Percentiles rank a stretch among this genome's conserved stretches.
phyloP scores from a whole-genome alignment of 2,329 filamentous ascomycete genomes.

The Colletotrichum somersetense region DNA sequence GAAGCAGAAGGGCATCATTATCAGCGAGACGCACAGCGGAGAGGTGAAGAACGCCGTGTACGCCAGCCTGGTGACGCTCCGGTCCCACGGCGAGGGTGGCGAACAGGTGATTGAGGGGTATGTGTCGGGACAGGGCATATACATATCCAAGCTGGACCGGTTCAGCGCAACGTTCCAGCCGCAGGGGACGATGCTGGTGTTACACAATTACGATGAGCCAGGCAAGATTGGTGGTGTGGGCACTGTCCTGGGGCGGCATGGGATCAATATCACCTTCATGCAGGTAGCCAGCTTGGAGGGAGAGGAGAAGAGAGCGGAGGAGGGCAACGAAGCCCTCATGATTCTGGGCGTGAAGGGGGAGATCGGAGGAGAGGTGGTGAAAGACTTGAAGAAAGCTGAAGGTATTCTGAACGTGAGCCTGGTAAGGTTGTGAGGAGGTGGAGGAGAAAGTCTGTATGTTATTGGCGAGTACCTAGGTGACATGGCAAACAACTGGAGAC shows the following conservation, averaged over 20 bases:
- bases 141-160: slow-evolving; percentile 79
- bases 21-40: slow-evolving; percentile 78
- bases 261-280: slow-evolving; percentile 87
- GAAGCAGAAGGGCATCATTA: slow-evolving; percentile 79
- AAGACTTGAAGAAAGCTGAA: slow-evolving; percentile 61
- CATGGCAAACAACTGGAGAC: slow-evolving; percentile 10
- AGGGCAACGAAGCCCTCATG: slow-evolving; percentile 80
- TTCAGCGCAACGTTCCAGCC: slow-evolving; percentile 82
- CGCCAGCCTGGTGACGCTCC: slow-evolving; percentile 77
- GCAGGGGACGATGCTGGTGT: slow-evolving; percentile 79
- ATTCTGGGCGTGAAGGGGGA: slow-evolving; percentile 79
- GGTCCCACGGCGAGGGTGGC: slow-evolving; percentile 58
- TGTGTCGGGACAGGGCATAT: slow-evolving; percentile 72
- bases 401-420: slow-evolving; percentile 69
- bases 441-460: slow-evolving; percentile 10
- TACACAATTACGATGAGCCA: slow-evolving; percentile 84
- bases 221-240: slow-evolving; percentile 88
- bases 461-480: slow-evolving; percentile 21
- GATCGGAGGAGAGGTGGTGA: slow-evolving; percentile 68
- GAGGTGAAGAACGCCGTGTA: slow-evolving; percentile 74
- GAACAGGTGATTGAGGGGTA: slow-evolving; percentile 73
- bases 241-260: slow-evolving; percentile 74
- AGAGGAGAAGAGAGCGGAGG: slow-evolving; percentile 47
- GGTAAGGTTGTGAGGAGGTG: slow-evolving; percentile 55
- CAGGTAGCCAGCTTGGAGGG: slow-evolving; percentile 72